A percentile compares a stretch with the other conserved stretches of the same genome.
Evolutionary conservation across 495 filamentous ascomycete genomes (phyloP).

Genomic region (Evansstolkia leycettana): DNA sequence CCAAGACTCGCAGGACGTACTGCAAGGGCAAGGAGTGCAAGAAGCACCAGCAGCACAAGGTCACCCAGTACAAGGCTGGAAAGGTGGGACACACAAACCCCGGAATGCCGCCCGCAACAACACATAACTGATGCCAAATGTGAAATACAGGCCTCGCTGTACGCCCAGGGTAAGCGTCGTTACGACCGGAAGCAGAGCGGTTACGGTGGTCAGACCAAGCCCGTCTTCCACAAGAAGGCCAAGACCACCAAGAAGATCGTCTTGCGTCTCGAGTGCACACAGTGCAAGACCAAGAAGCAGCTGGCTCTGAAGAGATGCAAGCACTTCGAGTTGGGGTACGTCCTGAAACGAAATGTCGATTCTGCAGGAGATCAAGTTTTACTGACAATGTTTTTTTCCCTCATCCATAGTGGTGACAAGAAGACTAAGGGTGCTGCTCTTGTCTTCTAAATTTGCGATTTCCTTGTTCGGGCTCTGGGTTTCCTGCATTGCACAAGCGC

Average conservation of each 20-base stretch:
- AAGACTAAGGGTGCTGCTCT: slow-evolving; percentile 99
- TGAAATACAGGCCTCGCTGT: slow-evolving; percentile 62
- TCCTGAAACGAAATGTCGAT: slow-evolving; percentile 8
- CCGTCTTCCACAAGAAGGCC: slow-evolving; percentile 99
- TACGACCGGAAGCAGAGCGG: slow-evolving; percentile 99
- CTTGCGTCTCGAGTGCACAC: slow-evolving; percentile 88
- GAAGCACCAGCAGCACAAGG: slow-evolving; percentile 91
- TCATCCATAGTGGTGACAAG: slow-evolving; percentile 95
- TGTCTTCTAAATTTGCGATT: slow-evolving; percentile 70
- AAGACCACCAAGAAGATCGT: slow-evolving; percentile 99
- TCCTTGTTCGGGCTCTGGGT: slow-evolving; percentile 38
- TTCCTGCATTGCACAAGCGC: slow-evolving; percentile 31
- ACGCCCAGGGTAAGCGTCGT: slow-evolving; percentile 98
- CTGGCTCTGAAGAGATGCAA: slow-evolving; percentile 97
- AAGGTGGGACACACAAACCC: slow-evolving; percentile 57
- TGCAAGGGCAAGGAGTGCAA: slow-evolving; percentile 92
- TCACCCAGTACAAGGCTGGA: slow-evolving; percentile 95
- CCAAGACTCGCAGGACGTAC: slow-evolving; percentile 84
- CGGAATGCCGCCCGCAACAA: slow-evolving; percentile 1
- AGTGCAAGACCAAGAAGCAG: slow-evolving; percentile 98
- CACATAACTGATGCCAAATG: slow-evolving; percentile 13
- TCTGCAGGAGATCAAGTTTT: slow-evolving; percentile 1
- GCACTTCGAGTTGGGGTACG: slow-evolving; percentile 98
- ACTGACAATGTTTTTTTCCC: slow-evolving; percentile 14
- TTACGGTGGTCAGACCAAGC: slow-evolving; percentile 99